These are phyloP conservation scores for Kluyveromyces dobzhanskii DNA, from an alignment of 805 yeast genomes.

Conservation along the genomic window DNA sequence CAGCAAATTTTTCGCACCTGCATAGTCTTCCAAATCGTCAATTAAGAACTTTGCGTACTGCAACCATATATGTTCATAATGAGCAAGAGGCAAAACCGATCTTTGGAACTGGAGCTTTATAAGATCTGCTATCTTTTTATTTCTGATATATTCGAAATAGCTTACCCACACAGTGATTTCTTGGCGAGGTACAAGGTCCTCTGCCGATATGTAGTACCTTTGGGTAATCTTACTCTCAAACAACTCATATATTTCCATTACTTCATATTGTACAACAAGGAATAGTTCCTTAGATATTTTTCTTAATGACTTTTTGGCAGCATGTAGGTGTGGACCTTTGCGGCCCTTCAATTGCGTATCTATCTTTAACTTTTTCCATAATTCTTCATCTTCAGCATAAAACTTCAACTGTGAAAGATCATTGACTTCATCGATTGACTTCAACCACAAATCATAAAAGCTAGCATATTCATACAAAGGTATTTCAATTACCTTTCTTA, in stretches of 20 bases:
- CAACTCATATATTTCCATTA: conserved; percentile 21
- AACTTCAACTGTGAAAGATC: conserved; percentile 20
- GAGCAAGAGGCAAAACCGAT: conserved; percentile 24
- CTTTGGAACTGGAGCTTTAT: conserved; percentile 26
- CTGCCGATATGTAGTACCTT: conserved; percentile 23
- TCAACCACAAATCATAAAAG: conserved; percentile 26
- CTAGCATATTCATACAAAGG: conserved; percentile 26
- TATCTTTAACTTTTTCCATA: conserved; percentile 18
- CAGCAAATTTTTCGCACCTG: conserved; percentile 19
- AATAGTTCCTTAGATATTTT: conserved; percentile 25
- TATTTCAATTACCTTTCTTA: conserved; percentile 25
- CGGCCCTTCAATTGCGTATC: conserved; percentile 17
- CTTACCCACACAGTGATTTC: conserved; percentile 22
- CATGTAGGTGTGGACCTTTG: conserved; percentile 29
- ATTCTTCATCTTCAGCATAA: conserved; percentile 20
- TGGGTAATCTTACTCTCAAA: conserved; percentile 25
- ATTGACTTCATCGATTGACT: conserved; percentile 20
- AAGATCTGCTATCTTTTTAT: conserved; percentile 13
- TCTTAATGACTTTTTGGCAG: conserved; percentile 24
- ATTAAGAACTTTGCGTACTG: conserved; percentile 26
- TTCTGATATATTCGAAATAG: conserved; percentile 23
- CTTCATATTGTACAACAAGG: conserved; percentile 25
- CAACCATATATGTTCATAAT: conserved; percentile 26
- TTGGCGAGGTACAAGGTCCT: conserved; percentile 15
- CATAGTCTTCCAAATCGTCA: conserved; percentile 13